Conservation (phyloP, 1,284 basidiomycete genomes). For the Ganoderma multipileum region DNA sequence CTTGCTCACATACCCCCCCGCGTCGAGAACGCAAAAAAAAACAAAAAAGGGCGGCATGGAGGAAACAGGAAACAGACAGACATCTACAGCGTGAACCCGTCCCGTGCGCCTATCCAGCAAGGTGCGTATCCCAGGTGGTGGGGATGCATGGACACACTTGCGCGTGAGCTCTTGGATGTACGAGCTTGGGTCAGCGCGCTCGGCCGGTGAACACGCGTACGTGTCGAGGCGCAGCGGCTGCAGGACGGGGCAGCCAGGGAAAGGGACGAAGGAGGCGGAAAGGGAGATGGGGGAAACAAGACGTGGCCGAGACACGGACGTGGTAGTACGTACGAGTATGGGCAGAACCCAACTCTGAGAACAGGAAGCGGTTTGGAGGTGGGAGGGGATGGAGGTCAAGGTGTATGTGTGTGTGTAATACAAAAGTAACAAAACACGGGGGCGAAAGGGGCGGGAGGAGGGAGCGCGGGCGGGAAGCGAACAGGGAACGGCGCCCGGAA, state of each 20-base stretch:
- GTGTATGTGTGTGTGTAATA: not conserved
- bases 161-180: not conserved
- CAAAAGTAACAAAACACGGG: not conserved
- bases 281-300: not conserved
- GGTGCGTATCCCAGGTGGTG: not conserved
- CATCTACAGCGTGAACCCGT: not conserved
- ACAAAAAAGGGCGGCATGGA: not conserved
- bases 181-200: not conserved
- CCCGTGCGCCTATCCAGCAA: not conserved
- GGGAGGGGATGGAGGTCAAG: not conserved
- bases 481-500: not conserved
- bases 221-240: not conserved
- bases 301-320: not conserved
- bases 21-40: not conserved
- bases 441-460: slow-evolving; percentile 1
- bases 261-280: not conserved
- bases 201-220: not conserved
- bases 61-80: not conserved
- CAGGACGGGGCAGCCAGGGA: not conserved
- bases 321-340: not conserved
- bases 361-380: not conserved
- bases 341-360: not conserved
- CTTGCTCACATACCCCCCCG: not conserved
- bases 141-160: not conserved
- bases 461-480: not conserved